phyloP scores from a whole-genome alignment of 2,329 filamentous ascomycete genomes.

The Dothideomycetes sp. region DNA sequence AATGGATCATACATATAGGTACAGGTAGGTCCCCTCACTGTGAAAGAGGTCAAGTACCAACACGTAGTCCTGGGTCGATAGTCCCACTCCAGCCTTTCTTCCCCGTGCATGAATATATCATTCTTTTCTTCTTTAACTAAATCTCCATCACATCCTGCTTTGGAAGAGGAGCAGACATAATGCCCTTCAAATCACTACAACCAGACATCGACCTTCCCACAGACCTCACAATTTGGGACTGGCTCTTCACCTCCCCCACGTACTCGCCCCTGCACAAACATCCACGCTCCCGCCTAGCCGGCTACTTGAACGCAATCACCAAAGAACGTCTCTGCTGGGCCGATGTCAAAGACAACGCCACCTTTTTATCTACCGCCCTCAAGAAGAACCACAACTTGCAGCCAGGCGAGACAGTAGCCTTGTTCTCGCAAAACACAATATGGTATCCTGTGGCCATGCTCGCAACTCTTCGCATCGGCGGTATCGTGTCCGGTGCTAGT shows the following conservation, averaged over 20 bases:
- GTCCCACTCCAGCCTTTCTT: too few species aligned
- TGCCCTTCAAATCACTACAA: constrained; percentile 26
- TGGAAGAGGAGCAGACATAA: too few species aligned
- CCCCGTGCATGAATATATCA: too few species aligned
- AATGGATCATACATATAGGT: too few species aligned
- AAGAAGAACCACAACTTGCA: constrained; percentile 43
- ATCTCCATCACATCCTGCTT: too few species aligned
- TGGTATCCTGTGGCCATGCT: constrained; percentile 55
- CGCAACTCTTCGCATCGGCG: constrained; percentile 40
- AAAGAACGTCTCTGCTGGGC: constrained; percentile 47
- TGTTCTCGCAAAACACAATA: constrained; percentile 55
- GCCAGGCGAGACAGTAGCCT: constrained; percentile 44
- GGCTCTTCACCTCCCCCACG: constrained; percentile 45
- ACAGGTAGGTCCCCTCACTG: too few species aligned
- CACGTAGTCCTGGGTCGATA: too few species aligned
- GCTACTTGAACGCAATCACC: constrained; percentile 48
- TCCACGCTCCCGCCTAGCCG: constrained; percentile 32
- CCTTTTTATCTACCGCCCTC: constrained; percentile 49
- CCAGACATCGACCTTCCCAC: constrained; percentile 35
- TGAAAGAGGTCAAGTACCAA: too few species aligned
- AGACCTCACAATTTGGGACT: constrained; percentile 48
- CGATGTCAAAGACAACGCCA: constrained; percentile 47
- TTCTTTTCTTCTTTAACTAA: too few species aligned
- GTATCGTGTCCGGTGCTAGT: constrained; percentile 49
- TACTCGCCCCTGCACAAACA: constrained; percentile 40